A percentile compares a stretch with the other conserved stretches of the same genome.
These are phyloP conservation scores for Papiliotrema flavescens DNA, from an alignment of 1,284 basidiomycete genomes.

Conservation along the genomic window DNA sequence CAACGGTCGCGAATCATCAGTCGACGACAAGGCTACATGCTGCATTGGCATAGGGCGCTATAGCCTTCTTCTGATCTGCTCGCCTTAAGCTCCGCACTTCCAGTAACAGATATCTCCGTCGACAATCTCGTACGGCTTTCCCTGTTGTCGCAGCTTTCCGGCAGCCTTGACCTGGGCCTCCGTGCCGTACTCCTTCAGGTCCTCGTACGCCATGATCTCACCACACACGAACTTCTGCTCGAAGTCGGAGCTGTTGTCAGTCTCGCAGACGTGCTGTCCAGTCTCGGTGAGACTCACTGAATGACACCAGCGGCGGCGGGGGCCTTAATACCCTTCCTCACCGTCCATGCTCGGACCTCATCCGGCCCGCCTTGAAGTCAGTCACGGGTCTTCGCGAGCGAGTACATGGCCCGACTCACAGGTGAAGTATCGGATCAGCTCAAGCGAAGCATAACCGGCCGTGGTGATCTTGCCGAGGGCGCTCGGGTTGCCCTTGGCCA, in stretches of 20 bases:
- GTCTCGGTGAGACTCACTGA: constrained; percentile 61
- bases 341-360: constrained; percentile 98
- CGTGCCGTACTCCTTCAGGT: constrained; percentile 86
- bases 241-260: constrained; percentile 20
- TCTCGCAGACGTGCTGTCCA: neutral
- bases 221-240: constrained; percentile 99
- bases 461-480: constrained; percentile 88
- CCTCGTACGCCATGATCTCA: constrained; percentile 92
- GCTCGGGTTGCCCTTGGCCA: constrained; percentile 52
- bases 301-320: constrained; percentile 98
- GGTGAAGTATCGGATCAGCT: constrained; percentile 96
- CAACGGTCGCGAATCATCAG: too few species aligned
- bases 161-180: constrained; percentile 91
- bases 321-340: constrained; percentile 87
- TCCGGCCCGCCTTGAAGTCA: constrained; percentile 62
- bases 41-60: too few species aligned
- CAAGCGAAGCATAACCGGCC: constrained; percentile 78
- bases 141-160: constrained; percentile 93
- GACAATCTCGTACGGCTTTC: constrained; percentile 68
- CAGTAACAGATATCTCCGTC: constrained; percentile 53
- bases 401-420: constrained; percentile 50
- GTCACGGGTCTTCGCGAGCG: neutral
- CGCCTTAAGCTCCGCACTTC: constrained; percentile 32
- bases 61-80: too few species aligned
- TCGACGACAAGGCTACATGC: too few species aligned